phyloP scores from a whole-genome alignment of 2,329 filamentous ascomycete species.

The Colletotrichum spinosum region DNA sequence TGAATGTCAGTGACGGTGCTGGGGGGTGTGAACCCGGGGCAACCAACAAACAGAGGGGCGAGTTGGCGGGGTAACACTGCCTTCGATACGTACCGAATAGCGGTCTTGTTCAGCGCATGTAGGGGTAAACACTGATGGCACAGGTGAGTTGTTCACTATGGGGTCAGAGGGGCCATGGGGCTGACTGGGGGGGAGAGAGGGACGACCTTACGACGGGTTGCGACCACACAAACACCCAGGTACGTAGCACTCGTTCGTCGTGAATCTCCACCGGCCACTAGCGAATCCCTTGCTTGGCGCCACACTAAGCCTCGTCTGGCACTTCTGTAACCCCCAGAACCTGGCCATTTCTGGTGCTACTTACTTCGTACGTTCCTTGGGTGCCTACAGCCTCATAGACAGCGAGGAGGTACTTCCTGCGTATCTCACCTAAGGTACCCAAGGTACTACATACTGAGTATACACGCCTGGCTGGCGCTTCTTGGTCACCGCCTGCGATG shows the following conservation, averaged over 20 bases:
- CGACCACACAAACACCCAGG: conserved; percentile 7
- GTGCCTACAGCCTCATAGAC: too few species aligned
- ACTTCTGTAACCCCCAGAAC: conserved; percentile 31
- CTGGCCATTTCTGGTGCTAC: neutral
- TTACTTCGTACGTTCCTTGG: too few species aligned
- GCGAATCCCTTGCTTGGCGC: conserved; percentile 24
- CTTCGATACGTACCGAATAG: neutral
- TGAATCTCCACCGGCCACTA: conserved; percentile 34
- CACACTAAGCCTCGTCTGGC: conserved; percentile 31
- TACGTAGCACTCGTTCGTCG: conserved; percentile 22
- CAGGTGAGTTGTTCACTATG: neutral
- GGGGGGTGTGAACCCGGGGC: conserved; percentile 34
- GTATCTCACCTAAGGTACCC: too few species aligned
- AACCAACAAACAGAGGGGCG: conserved; percentile 40
- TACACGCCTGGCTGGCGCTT: too few species aligned
- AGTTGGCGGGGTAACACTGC: conserved; percentile 38
- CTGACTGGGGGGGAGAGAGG: neutral
- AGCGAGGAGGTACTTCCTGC: too few species aligned
- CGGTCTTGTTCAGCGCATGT: too few species aligned
- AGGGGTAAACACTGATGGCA: too few species aligned
- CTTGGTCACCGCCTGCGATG: conserved; percentile 36
- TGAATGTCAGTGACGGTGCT: conserved; percentile 35
- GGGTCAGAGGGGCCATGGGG: neutral
- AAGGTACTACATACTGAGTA: too few species aligned
- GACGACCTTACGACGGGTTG: conserved; percentile 33